Base-by-base conservation (phyloP, 116 monocot genomes). In the Cymodocea nodosa region DNA sequence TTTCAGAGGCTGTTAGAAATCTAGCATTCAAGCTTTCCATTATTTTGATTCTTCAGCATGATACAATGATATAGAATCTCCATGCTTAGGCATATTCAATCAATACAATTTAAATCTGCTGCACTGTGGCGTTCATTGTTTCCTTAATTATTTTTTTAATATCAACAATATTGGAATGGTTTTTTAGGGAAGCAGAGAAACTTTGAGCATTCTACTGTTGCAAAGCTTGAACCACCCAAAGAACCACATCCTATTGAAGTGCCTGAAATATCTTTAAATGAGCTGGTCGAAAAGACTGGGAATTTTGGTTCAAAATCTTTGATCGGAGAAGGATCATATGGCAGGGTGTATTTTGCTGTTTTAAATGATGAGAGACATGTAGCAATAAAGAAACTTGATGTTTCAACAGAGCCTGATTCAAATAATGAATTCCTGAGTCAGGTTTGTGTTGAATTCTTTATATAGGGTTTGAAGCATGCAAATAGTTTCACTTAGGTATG, bases 251-350 rank as follows among this genome's bases (percentile, higher is more conserved):
- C 77, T 68, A 93, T 89, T 70, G 83, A 85, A 59, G 78, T 93
- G 18, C 89, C 85, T 50, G 70, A 60, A 60, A 69, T 89, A 34
- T 78, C 83, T 54, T 69, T 85, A 52, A 79, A 85, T 35, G 88
- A 81, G 69, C 37, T 92, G 71, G 81, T 81, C 52, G 75, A 81
- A 49, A 92, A 81, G 65, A 88, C 93, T 14, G 89, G 81, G 37
- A 83, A 85, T 73, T 88, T 93, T 74, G 85, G 89, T 11, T 75
- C 83, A 7, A 85, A 85, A 68, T 67, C 74, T 76, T 75, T 89
- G 73, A 67, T 91, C 67, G 91, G 91, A 4, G 91, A 91, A 78
- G 87, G 91, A 15, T 91, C 91, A 52, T 84, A 91, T 82, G 93
- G 89, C 58, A 85, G 89, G 64, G 89, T 88, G 17, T 89, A 88